These are phyloP conservation scores for Diaporthe sp. DNA, from an alignment of 2,329 filamentous ascomycete genomes.

Conservation along the genomic window DNA sequence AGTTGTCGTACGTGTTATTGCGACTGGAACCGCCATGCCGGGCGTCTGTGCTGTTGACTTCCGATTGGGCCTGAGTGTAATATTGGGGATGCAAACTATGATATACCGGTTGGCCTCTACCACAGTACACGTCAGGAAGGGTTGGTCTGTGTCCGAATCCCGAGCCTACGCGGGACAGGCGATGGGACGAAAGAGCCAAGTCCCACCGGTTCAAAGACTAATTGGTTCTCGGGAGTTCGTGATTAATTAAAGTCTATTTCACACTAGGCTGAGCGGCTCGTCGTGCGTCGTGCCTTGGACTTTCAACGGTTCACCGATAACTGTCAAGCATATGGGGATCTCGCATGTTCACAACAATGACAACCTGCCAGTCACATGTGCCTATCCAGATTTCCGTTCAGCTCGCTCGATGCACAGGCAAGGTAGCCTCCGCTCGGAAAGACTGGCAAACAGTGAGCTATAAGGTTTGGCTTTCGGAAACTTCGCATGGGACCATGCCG, in stretches of 20 bases:
- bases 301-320: neutral
- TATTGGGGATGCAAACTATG: neutral
- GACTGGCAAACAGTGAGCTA: neutral
- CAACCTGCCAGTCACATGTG: slow-evolving; percentile 13
- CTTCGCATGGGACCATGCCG: slow-evolving; percentile 24
- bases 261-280: neutral
- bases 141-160: neutral
- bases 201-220: slow-evolving; percentile 1
- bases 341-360: neutral
- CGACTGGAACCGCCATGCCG: slow-evolving; percentile 13
- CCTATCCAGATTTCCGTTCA: neutral
- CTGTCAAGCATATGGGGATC: neutral
- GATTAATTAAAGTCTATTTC: slow-evolving; percentile 12
- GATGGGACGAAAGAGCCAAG: slow-evolving; percentile 17
- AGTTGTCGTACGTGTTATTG: neutral
- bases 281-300: neutral
- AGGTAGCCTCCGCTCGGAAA: neutral
- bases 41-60: slow-evolving; percentile 9
- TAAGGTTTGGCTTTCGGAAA: slow-evolving; percentile 28
- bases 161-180: neutral
- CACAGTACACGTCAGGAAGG: neutral
- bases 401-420: neutral
- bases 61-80: slow-evolving; percentile 13
- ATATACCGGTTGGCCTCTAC: neutral
- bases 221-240: slow-evolving; percentile 7